Conservation (phyloP, 352 stramenopile genomes). For the Phytophthora fragariaefolia region DNA sequence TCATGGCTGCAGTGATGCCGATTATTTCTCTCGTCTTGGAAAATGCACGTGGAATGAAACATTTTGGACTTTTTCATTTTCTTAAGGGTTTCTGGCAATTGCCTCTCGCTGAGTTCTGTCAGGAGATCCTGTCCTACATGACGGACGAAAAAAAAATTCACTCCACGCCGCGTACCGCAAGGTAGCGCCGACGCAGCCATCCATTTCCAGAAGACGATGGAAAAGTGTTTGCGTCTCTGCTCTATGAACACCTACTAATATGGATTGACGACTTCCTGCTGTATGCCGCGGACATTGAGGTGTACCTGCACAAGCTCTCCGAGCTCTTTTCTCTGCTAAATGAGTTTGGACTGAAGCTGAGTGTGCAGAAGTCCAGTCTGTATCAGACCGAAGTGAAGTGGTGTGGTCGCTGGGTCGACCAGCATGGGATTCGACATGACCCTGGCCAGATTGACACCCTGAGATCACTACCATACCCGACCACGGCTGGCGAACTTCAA, state of each 20-base stretch:
- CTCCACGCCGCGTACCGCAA: slow-evolving; percentile 26
- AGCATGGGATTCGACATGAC: not conserved
- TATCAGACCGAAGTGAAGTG: not conserved
- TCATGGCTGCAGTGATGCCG: slow-evolving; percentile 19
- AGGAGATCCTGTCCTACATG: slow-evolving; percentile 24
- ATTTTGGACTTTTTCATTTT: slow-evolving; percentile 21
- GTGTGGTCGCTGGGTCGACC: not conserved
- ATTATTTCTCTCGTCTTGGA: slow-evolving; percentile 9
- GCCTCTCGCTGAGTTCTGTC: slow-evolving; percentile 3
- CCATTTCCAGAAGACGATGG: slow-evolving; percentile 19
- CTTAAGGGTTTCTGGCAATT: slow-evolving; percentile 19
- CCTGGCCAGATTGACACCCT: not conserved
- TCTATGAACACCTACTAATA: slow-evolving; percentile 1
- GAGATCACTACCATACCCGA: not conserved
- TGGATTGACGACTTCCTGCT: not conserved
- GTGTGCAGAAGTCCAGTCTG: not conserved
- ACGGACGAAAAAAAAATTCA: slow-evolving; percentile 34
- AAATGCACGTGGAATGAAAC: not conserved
- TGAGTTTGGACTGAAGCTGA: not conserved
- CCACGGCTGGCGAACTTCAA: slow-evolving; percentile 1
- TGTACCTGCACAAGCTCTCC: not conserved
- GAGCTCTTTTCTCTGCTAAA: not conserved
- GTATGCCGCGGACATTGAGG: not conserved
- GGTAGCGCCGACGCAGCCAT: slow-evolving; percentile 13
- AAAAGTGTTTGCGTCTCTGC: slow-evolving; percentile 3